Conservation (phyloP, 345 rosid genomes). For the Hibiscus syriacus region DNA sequence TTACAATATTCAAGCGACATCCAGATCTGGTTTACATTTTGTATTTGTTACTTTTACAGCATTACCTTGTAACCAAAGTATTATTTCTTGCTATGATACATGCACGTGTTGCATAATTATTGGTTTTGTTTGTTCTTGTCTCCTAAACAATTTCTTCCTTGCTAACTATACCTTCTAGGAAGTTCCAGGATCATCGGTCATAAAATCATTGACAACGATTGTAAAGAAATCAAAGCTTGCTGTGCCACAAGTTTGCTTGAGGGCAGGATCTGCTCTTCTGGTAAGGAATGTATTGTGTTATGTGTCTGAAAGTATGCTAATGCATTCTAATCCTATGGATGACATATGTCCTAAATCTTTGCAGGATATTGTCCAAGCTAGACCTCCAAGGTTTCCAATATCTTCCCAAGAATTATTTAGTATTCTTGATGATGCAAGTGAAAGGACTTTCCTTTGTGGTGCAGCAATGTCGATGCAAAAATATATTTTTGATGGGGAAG, state of each 20-base stretch:
- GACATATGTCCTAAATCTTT: constrained; percentile 14
- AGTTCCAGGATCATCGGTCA: constrained; percentile 55
- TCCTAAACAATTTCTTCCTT: constrained; percentile 5
- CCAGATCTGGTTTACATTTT: neutral
- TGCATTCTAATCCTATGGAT: neutral
- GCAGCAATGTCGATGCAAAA: constrained; percentile 69
- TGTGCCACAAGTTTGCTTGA: constrained; percentile 62
- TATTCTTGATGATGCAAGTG: constrained; percentile 97
- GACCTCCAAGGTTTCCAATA: constrained; percentile 63
- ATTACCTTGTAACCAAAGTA: neutral
- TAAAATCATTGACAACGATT: constrained; percentile 52
- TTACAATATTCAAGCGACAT: neutral
- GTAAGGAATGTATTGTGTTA: constrained; percentile 33
- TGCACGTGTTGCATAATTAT: neutral
- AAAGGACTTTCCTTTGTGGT: constrained; percentile 71
- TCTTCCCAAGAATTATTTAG: constrained; percentile 70
- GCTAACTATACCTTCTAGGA: constrained; percentile 35
- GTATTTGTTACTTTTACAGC: neutral
- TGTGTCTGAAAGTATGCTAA: neutral
- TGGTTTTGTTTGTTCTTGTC: neutral
- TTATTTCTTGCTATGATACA: neutral
- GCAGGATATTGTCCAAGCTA: constrained; percentile 78
- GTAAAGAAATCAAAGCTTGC: constrained; percentile 57
- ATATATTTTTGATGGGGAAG: constrained; percentile 86
- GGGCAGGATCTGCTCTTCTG: constrained; percentile 83